These are phyloP conservation scores for Multifurca ochricompacta DNA, from an alignment of 768 basidiomycete genomes.

Conservation along the genomic window DNA sequence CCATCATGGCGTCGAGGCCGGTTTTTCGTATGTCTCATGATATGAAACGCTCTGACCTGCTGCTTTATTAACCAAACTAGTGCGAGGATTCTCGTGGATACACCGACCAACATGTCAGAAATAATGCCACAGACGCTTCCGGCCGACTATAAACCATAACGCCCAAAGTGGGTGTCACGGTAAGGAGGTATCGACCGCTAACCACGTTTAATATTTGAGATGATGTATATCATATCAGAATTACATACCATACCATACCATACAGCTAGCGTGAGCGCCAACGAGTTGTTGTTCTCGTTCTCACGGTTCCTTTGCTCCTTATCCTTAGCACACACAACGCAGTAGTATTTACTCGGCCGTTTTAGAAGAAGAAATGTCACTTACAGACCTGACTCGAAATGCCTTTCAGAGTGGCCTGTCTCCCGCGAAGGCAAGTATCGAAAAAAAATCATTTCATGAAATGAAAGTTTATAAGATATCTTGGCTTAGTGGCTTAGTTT, in stretches of 20 bases:
- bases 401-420: slow-evolving; percentile 65
- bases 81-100: slow-evolving; percentile 11
- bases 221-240: no score
- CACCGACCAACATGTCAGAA: slow-evolving; percentile 9
- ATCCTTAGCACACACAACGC: not conserved
- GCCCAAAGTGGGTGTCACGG: slow-evolving; percentile 5
- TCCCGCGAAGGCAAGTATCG: slow-evolving; percentile 46
- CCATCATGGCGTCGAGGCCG: slow-evolving; percentile 33
- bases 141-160: slow-evolving; percentile 11
- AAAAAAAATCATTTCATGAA: not conserved
- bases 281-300: not conserved
- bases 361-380: slow-evolving; percentile 54
- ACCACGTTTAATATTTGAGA: no score
- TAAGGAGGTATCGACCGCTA: slow-evolving; percentile 15
- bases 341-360: not conserved
- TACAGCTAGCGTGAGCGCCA: no score
- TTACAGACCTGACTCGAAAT: slow-evolving; percentile 63
- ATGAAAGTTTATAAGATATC: slow-evolving; percentile 7
- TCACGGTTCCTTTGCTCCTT: not conserved
- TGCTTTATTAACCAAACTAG: slow-evolving; percentile 1
- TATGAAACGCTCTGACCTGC: not conserved
- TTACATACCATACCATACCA: no score
- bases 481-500: slow-evolving; percentile 58
- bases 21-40: slow-evolving; percentile 38
- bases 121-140: slow-evolving; percentile 12